Evolutionary conservation across 306 rosid species (phyloP).

Genomic region (Vigna nakashimae): DNA sequence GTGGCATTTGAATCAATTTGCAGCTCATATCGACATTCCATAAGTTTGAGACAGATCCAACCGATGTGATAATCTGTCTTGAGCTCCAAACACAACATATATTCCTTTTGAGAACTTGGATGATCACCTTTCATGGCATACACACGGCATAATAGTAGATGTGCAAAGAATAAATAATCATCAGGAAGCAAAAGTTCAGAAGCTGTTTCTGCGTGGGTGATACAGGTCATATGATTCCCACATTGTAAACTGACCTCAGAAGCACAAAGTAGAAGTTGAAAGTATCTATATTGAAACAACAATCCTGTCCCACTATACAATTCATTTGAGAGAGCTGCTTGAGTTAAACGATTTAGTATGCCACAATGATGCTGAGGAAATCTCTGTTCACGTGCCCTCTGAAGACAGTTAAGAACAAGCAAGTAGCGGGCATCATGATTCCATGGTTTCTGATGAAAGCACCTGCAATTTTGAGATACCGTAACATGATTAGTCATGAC

Average conservation of each 20-base stretch:
- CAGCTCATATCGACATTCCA: slow-evolving; percentile 62
- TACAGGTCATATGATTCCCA: slow-evolving; percentile 61
- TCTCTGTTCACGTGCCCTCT: slow-evolving; percentile 92
- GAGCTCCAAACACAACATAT: slow-evolving; percentile 71
- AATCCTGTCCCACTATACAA: slow-evolving; percentile 50
- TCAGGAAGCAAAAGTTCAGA: slow-evolving; percentile 69
- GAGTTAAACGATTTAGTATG: slow-evolving; percentile 66
- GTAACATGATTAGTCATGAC: slow-evolving; percentile 35
- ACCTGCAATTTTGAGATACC: slow-evolving; percentile 59
- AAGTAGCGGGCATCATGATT: slow-evolving; percentile 71
- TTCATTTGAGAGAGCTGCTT: slow-evolving; percentile 67
- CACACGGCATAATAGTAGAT: slow-evolving; percentile 78
- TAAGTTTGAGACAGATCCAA: slow-evolving; percentile 83
- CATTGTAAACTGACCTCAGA: slow-evolving; percentile 86
- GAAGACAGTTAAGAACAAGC: slow-evolving; percentile 82
- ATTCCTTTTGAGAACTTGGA: slow-evolving; percentile 64
- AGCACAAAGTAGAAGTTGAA: slow-evolving; percentile 89
- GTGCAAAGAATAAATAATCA: slow-evolving; percentile 73
- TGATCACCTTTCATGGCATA: slow-evolving; percentile 68
- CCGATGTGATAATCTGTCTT: slow-evolving; percentile 75
- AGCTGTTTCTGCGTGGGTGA: slow-evolving; percentile 74
- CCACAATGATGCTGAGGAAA: slow-evolving; percentile 77
- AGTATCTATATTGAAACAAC: slow-evolving; percentile 61
- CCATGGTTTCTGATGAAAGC: slow-evolving; percentile 89
- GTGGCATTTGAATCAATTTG: slow-evolving; percentile 52